These are phyloP conservation scores for Cucumis cinereus DNA, from an alignment of 306 rosid genomes.

Conservation along the genomic window DNA sequence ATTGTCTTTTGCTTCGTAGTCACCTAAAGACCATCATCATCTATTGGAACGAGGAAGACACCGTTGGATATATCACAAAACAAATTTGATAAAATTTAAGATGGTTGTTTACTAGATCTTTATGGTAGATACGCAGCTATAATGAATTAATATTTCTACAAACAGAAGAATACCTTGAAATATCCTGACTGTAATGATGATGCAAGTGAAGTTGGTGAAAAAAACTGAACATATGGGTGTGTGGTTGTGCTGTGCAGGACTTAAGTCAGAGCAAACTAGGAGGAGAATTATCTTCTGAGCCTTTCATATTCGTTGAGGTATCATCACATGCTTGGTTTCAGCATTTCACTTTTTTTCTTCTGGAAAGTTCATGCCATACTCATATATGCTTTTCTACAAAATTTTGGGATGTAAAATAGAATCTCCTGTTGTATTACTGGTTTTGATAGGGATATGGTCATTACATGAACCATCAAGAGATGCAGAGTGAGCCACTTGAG, in stretches of 20 bases:
- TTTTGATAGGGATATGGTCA: constrained; percentile 73
- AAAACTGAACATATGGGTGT: not conserved
- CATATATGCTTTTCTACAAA: not conserved
- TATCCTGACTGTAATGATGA: not conserved
- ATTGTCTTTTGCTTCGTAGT: not conserved
- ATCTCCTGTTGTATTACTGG: not conserved
- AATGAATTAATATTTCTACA: not conserved
- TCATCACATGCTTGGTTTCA: not conserved
- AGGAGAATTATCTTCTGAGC: constrained; percentile 41
- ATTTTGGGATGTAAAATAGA: not conserved
- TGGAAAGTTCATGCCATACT: not conserved
- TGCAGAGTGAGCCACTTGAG: constrained; percentile 68
- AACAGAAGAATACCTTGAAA: not conserved
- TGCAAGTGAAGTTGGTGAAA: not conserved
- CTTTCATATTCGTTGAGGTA: constrained; percentile 75
- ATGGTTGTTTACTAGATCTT: not conserved
- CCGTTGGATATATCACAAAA: not conserved
- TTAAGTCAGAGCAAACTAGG: constrained; percentile 48
- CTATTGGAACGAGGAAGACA: not conserved
- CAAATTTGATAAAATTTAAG: not conserved
- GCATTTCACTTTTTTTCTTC: not conserved
- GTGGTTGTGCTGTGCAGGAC: constrained; percentile 39
- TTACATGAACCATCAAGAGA: constrained; percentile 39
- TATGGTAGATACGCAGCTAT: not conserved
- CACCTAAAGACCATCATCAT: not conserved